Conservation (phyloP, 345 rosid species). For the Salix arbutifolia region DNA sequence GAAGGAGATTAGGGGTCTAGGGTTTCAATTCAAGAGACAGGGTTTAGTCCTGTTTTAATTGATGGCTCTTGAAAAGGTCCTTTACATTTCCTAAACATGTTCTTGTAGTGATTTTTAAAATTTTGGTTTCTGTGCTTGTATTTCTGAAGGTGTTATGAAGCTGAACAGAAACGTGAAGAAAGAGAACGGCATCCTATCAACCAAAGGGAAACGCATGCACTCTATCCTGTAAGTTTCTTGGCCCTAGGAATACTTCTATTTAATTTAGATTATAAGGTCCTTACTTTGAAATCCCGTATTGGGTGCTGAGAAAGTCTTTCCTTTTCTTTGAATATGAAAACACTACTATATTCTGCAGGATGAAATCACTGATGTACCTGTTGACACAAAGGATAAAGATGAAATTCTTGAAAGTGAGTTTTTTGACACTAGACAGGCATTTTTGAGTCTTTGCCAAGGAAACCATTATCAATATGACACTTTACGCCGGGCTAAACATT, state of each 20-base stretch:
- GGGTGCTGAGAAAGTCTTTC: neutral
- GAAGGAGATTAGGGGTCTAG: no score
- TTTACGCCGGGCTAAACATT: constrained; percentile 94
- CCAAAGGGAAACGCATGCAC: constrained; percentile 64
- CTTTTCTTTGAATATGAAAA: constrained; percentile 13
- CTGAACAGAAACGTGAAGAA: constrained; percentile 78
- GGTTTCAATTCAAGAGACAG: neutral
- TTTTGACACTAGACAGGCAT: constrained; percentile 96
- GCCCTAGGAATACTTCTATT: neutral
- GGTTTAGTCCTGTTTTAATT: neutral
- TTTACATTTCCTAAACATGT: neutral
- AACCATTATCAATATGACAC: constrained; percentile 99
- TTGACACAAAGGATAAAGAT: constrained; percentile 85
- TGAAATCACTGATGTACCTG: constrained; percentile 60
- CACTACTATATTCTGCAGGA: constrained; percentile 40
- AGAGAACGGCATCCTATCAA: constrained; percentile 81
- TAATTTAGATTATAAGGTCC: neutral
- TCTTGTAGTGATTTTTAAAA: neutral
- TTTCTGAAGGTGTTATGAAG: constrained; percentile 71
- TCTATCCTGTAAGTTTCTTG: constrained; percentile 64
- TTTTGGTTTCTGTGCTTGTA: constrained; percentile 20
- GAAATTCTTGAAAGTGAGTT: constrained; percentile 97
- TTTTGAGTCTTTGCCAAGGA: constrained; percentile 97
- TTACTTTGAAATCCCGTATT: neutral
- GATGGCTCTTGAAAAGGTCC: neutral